Percentiles rank a stretch among this genome's conserved stretches.
Evolutionary conservation across 2,329 filamentous ascomycete species (phyloP).

Genomic region (Talaromyces pinophilus): DNA sequence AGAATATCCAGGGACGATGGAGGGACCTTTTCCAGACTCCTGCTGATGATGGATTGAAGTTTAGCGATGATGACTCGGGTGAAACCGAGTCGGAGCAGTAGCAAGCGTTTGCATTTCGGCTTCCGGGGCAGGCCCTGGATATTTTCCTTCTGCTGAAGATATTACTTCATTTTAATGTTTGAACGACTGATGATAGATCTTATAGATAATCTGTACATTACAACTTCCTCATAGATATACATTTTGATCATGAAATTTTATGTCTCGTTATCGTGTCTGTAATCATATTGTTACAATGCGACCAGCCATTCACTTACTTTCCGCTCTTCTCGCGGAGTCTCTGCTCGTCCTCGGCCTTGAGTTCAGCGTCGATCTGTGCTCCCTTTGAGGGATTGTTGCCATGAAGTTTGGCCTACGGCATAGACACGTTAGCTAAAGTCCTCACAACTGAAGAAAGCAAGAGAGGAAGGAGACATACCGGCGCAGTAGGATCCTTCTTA

Average conservation of each 20-base stretch:
- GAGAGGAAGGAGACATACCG: constrained; percentile 34
- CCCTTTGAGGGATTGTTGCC: constrained; percentile 51
- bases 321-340: constrained; percentile 48
- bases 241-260: background rate
- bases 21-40: constrained; percentile 32
- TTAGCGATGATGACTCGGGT: constrained; percentile 29
- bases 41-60: constrained; percentile 37
- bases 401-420: constrained; percentile 44
- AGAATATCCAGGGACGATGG: constrained; percentile 27
- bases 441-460: too few relatives aligned
- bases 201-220: constrained; percentile 1
- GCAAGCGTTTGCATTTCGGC: background rate
- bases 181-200: constrained; percentile 14
- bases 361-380: constrained; percentile 49
- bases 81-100: background rate
- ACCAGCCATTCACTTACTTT: constrained; percentile 23
- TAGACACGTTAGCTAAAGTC: background rate
- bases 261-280: constrained; percentile 6
- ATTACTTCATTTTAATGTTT: constrained; percentile 13
- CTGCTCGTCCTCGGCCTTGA: constrained; percentile 48
- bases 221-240: background rate
- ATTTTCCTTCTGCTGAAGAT: background rate
- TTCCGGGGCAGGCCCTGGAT: background rate
- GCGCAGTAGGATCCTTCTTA: constrained; percentile 47
- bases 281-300: background rate